Conservation (phyloP, 2,329 filamentous ascomycete species). For the Penicillium crustosum region DNA sequence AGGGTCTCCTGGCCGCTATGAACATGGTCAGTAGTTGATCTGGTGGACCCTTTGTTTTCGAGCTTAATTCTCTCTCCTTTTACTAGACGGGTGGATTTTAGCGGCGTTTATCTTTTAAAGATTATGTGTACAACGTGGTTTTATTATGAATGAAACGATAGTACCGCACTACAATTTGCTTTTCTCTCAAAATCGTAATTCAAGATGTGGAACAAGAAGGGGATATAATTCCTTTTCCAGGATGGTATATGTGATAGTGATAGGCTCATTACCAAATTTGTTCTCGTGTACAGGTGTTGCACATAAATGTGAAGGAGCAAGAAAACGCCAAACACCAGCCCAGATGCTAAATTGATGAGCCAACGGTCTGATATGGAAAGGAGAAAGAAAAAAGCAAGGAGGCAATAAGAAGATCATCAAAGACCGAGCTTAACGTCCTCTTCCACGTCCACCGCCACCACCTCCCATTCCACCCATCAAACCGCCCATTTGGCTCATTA, state of each 20-base stretch:
- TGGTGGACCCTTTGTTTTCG: slow-evolving; percentile 1
- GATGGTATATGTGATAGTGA: slow-evolving; percentile 14
- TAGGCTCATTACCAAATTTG: slow-evolving; percentile 7
- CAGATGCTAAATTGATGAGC: slow-evolving; percentile 21
- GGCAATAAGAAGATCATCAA: neutral
- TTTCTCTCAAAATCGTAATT: neutral
- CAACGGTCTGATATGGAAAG: slow-evolving; percentile 13
- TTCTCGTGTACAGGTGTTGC: slow-evolving; percentile 13
- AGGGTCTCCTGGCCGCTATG: slow-evolving; percentile 22
- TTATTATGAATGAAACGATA: slow-evolving; percentile 24
- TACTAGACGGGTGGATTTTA: slow-evolving; percentile 15
- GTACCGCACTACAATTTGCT: neutral
- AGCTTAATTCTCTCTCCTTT: neutral
- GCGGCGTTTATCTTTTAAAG: slow-evolving; percentile 12
- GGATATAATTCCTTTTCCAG: neutral
- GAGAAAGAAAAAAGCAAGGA: slow-evolving; percentile 8
- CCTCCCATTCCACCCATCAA: slow-evolving; percentile 50
- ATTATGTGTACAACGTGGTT: slow-evolving; percentile 21
- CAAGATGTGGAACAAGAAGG: neutral
- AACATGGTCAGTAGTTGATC: slow-evolving; percentile 22
- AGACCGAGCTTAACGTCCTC: slow-evolving; percentile 29
- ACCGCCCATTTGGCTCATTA: slow-evolving; percentile 76
- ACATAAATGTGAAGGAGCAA: slow-evolving; percentile 8
- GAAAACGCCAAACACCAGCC: slow-evolving; percentile 24
- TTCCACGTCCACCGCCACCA: slow-evolving; percentile 40